Base-by-base conservation (phyloP, 345 rosid species). In the Nephelium lappaceum region DNA sequence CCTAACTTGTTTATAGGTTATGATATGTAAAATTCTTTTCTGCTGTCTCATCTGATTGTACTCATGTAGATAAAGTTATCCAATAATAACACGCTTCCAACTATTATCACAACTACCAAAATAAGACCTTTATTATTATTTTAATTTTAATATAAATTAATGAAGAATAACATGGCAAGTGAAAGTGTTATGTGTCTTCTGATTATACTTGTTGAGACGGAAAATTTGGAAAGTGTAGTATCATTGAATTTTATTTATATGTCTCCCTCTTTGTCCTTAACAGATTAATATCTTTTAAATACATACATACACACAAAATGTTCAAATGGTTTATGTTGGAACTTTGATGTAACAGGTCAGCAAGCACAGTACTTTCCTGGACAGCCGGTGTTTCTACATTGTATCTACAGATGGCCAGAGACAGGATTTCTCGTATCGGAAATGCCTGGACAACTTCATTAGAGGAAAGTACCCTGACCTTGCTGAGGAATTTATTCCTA, bases 361-460 rank as follows among this genome's bases (percentile, higher is more conserved):
- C 84, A 90, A 83, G 85, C 98, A 94, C 79, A 81, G 81, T 15
- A 85, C 38, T 39, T 93, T 89, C 78, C 58, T 67, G 36, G 94
- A 89, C 0, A 89, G 77, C 84, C 87, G 95, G 81, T 96, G 99
- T 87, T 85, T 96, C 79, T 94, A 77, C 71, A 88, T 89, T 27
- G 95, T 93, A 71, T 84, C 92, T 8, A 88, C 88, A 2, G 97
- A 91, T 76, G 97, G 98, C 57, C 31, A 79, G 11, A 86, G 81
- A 76, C 88, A 87, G 45, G 99, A 96, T 76, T 94, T 96, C 77
- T 96, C 98, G 0, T 96, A 91, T 84, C 86, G 83, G 8, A 96
- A 96, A 63, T 94, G 93, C 64, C 75, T 96, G 18, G 91, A 89
- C 65, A 88, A 83, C 74, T 88, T 82, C 45, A 25, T 96, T 68